Conservation (phyloP, 192 early-diverging fungal species). For the Spizellomyces punctatus region DNA sequence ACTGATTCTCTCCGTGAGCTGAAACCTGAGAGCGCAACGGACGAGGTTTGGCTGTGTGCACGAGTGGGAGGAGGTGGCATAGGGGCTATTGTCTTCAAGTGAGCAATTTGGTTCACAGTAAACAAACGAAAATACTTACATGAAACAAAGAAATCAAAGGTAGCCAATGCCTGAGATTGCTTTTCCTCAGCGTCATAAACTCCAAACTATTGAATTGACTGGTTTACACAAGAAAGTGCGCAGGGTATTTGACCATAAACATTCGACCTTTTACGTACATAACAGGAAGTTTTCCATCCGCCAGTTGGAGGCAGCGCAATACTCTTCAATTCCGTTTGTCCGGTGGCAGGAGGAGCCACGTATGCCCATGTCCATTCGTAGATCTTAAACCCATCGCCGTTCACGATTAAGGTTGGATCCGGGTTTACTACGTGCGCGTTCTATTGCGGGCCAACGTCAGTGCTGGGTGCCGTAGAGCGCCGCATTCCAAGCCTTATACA, state of each 20-base stretch:
- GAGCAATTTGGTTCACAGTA: too few species aligned
- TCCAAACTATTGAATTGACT: neutral
- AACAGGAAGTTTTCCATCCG: constrained; percentile 14
- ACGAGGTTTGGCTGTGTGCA: too few species aligned
- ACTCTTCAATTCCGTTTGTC: constrained; percentile 3
- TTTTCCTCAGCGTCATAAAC: constrained; percentile 6
- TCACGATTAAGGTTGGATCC: constrained; percentile 4
- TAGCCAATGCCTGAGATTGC: constrained; percentile 3
- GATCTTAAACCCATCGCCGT: constrained; percentile 10
- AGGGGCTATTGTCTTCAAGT: too few species aligned
- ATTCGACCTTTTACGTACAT: neutral
- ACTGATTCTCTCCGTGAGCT: too few species aligned
- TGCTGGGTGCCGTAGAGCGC: too few species aligned
- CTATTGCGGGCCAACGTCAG: too few species aligned
- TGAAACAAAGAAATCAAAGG: constrained; percentile 26
- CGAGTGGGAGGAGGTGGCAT: too few species aligned
- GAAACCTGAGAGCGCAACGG: too few species aligned
- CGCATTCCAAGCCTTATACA: too few species aligned
- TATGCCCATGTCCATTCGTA: constrained; percentile 25
- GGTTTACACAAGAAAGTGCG: neutral
- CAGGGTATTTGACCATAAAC: neutral
- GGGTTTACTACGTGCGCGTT: too few species aligned
- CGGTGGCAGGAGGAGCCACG: constrained; percentile 9
- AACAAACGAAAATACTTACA: constrained; percentile 13
- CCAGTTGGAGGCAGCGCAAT: constrained; percentile 12